These are phyloP conservation scores for Chalciporus chontae DNA, from an alignment of 768 basidiomycete genomes.

Conservation along the genomic window DNA sequence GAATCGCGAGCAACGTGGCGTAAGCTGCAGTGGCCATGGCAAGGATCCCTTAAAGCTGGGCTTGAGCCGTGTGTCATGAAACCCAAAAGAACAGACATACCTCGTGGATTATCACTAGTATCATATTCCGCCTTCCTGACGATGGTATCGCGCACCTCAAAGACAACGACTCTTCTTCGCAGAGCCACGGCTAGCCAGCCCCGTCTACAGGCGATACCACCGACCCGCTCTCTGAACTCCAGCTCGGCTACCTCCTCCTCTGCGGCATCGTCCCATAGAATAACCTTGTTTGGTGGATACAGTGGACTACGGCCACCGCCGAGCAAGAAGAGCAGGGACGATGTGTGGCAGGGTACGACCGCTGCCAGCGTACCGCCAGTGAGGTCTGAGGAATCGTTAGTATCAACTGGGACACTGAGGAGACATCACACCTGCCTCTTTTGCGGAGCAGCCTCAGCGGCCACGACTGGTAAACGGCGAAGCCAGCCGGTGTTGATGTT, in stretches of 20 bases:
- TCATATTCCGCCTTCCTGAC: conserved; percentile 75
- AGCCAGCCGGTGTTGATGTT: conserved; percentile 72
- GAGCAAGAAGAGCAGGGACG: conserved; percentile 80
- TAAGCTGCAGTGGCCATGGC: conserved; percentile 75
- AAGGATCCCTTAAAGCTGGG: conserved; percentile 57
- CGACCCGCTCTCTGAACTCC: conserved; percentile 82
- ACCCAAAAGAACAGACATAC: conserved; percentile 37
- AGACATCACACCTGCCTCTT: conserved; percentile 53
- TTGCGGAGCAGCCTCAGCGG: conserved; percentile 77
- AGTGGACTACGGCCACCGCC: conserved; percentile 86
- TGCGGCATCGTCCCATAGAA: conserved; percentile 81
- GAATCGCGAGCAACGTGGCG: conserved; percentile 80
- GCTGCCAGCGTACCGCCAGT: conserved; percentile 75
- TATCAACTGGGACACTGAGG: neutral
- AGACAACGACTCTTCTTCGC: conserved; percentile 74
- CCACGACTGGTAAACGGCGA: conserved; percentile 75
- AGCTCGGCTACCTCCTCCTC: conserved; percentile 82
- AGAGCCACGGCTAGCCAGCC: conserved; percentile 84
- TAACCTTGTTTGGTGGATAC: conserved; percentile 89
- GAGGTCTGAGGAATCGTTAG: conserved; percentile 51
- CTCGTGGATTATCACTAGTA: conserved; percentile 82
- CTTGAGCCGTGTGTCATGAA: conserved; percentile 2
- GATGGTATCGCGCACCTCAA: conserved; percentile 62
- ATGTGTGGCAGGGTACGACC: conserved; percentile 74
- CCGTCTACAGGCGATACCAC: conserved; percentile 74